Base-by-base conservation (phyloP, 169 alveolate species). In the Eimeria tenella region DNA sequence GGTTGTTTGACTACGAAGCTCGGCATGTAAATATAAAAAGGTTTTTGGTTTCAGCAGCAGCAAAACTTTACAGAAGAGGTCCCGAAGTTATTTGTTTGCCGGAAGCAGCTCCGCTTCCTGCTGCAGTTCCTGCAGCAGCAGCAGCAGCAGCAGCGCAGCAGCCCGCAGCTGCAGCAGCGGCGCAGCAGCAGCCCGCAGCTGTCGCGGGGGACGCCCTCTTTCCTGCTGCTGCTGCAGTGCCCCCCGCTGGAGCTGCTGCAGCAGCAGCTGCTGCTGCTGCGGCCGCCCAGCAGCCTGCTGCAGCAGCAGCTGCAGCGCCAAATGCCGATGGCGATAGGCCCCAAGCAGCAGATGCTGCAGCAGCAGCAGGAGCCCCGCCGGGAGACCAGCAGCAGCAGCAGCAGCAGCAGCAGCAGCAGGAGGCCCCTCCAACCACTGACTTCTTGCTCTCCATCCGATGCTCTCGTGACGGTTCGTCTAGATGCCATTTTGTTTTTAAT, bases 1-100 rank as follows among this genome's bases (percentile, higher is more conserved):
- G 98, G 81, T 97, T 98, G 81, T 98, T 98, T 95, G 99, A 98
- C 97, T 98, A 98, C 93, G 99, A 98, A 96, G 98, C 99, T 15
- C 97, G 96, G 50, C 99, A 97, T 77, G 96, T 98, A 58, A 77
- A 86, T 91, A 65, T 86, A 58, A 65, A 74, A 81, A 86, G 86
- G 60, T 94, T 94, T 93, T 49, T 95, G 86, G 97, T 96, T 93
- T 95, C 95, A 92, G 90, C 83, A 8, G 55, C 96, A 25, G 93
- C 90, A 82, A 77, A 73, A 3, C 60, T 70, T 5, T 86, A 86
- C 58, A 89, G 95, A 4, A 1, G n/a, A 4, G 94, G 86, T 42
- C 62, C 94, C 19, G 90, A 86, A 55, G 82, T 93, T 63, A n/a
- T 31, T 17, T 81, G 92, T 52, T 42, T 86, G 9, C 88, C 88